Base-by-base conservation (phyloP, 495 filamentous ascomycete genomes). In the Elasticomyces elasticus region DNA sequence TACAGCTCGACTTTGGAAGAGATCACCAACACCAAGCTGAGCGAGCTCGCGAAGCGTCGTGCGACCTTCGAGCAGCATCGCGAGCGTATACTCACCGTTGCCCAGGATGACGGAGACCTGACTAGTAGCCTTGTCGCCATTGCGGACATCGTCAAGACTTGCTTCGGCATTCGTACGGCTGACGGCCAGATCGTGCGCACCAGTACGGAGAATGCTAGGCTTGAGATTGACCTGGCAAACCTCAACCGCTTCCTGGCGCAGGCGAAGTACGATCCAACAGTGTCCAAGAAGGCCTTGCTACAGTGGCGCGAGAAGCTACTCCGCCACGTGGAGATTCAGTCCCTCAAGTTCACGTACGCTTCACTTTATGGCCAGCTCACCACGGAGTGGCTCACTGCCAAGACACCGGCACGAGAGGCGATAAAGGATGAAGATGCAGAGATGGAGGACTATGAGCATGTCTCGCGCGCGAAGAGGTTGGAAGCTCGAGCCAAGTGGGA, bases 401-500 rank as follows among this genome's bases (percentile, higher is more conserved):
- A 62, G 26, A 48, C 23, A 17, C 4, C 33, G 4, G 48, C 56
- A 59, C 22, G 46, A 58, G 17, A 19, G 1, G 37, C n/a, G n/a
- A n/a, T 30, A 11, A 51, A 42, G 5, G 12, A 2, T 13, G 33
- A 25, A 59, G 10, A 66, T 59, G 31, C 38, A 22, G 41, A 52
- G 22, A 38, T 31, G 30, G 43, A 30, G 2, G 52, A 50, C 11
- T 40, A 54, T 25, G 76, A 76, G 71, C 71, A 74, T 28, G 45
- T 49, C 10, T 49, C 45, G 9, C 7, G 25, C 5, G 24, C 45
- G 11, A 49, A 49, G 45, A 49, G 24, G 45, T 27, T 49, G 17
- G 69, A 78, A 55, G 71, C 76, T 52, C 67, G 70, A 24, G 40
- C 71, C 57, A 62, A 66, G 24, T 85, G 81, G 77, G 81, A 86